Evolutionary conservation across 2,329 filamentous ascomycete genomes (phyloP).

Genomic region (Xylaria sp.): DNA sequence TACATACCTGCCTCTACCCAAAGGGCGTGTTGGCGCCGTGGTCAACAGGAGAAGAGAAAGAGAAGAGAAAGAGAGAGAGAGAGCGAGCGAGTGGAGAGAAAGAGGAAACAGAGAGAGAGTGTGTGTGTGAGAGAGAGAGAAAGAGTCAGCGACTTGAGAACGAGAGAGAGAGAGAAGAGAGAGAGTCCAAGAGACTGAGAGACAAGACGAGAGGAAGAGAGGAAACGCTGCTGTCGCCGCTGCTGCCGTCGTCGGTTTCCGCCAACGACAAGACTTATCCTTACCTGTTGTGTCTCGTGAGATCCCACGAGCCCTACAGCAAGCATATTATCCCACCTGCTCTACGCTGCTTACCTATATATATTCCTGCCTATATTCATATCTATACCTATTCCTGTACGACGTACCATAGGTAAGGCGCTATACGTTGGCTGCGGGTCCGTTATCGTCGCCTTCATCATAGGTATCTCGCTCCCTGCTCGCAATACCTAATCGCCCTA

Average conservation of each 20-base stretch:
- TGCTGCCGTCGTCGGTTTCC: background rate
- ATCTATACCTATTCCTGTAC: conserved; percentile 2
- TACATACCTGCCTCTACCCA: background rate
- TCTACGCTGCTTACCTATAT: background rate
- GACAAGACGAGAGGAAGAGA: background rate
- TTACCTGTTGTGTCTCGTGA: background rate
- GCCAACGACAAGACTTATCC: background rate
- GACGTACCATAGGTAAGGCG: conserved; percentile 8
- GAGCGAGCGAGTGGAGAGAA: background rate
- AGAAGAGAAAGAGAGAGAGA: background rate
- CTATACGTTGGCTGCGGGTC: conserved; percentile 9
- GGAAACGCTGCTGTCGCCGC: background rate
- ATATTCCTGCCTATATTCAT: background rate
- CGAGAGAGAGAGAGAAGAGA: background rate
- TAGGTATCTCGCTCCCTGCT: background rate
- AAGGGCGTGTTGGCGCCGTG: background rate
- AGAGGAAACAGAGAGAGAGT: no score
- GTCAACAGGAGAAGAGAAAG: background rate
- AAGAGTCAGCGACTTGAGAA: background rate
- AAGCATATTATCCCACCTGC: background rate
- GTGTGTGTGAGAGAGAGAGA: background rate
- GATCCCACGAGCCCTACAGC: background rate
- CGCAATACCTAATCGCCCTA: background rate
- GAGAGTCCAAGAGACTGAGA: background rate
- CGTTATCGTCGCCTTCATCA: conserved; percentile 1